Evolutionary conservation across 768 basidiomycete species (phyloP), one percentile per base, ranked within the genome.

Genomic region (Boletus rubropictus): DNA sequence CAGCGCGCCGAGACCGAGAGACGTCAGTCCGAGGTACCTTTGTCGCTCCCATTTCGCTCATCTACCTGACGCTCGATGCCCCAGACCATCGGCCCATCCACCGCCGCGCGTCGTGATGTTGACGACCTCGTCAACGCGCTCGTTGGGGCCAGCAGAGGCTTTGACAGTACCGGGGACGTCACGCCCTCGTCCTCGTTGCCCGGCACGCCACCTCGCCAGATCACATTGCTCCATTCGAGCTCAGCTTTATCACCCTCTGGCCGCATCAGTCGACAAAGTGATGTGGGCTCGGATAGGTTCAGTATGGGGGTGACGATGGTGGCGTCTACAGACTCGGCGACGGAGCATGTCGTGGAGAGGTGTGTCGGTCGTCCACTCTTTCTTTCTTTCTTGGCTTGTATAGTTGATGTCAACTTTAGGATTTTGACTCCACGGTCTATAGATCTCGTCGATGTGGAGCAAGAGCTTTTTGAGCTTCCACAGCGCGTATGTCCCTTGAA

Each of bases 391-490:
- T 9, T 17, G 36, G 18, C 27, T 22, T 20, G 32, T 42, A 25
- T 34, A 11, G 54, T 37, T 41, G n/a, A 41, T 35, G 53, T 53
- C 49, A 14, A 28, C 27, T 7, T 52, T 88, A 88, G 85, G 48
- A 71, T 72, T 37, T 71, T 88, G 58, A 81, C 77, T 5, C 81
- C 84, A 10, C 75, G 86, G 35, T 73, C 77, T 25, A 71, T 81
- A 35, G 89, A 90, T 60, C 75, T 92, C n/a, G 79, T 95, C 41
- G 89, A 95, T 54, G 76, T 89, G 15, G 88, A 92, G 53, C 84
- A 90, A 59, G 93, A 96, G 60, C 70, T 96, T 5, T 95, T 90
- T 55, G 92, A 94, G 57, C 69, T 93, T 10, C 92, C 92, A 3
- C 82, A 86, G 58, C 90, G 86, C 72, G 92, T 90, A 46, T 39